Conservation (phyloP, 108 stramenopile species). For the Fistulifera pelliculosa region DNA sequence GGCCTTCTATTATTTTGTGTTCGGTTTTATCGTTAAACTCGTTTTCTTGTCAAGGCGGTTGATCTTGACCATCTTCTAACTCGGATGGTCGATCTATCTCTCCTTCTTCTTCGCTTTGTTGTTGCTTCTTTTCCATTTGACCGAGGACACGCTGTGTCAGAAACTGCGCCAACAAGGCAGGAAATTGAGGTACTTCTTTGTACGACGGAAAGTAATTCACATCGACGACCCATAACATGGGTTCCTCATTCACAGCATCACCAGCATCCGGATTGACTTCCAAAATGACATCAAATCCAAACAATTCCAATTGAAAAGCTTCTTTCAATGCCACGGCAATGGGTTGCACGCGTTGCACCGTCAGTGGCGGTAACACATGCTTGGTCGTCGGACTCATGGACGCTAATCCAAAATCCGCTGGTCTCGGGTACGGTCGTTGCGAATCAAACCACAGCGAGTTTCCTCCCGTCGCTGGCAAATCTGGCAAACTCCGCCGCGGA, state of each 20-base stretch:
- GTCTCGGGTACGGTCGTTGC: constrained; percentile 74
- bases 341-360: constrained; percentile 55
- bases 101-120: background rate
- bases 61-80: too few relatives aligned
- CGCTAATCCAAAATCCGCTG: constrained; percentile 60
- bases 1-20: too few relatives aligned
- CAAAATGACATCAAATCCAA: constrained; percentile 81
- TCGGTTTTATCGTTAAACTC: too few relatives aligned
- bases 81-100: background rate
- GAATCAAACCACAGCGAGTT: constrained; percentile 62
- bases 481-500: constrained; percentile 57
- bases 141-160: constrained; percentile 55
- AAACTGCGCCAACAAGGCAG: constrained; percentile 66
- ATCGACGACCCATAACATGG: constrained; percentile 46
- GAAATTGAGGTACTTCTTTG: constrained; percentile 81
- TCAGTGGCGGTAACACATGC: constrained; percentile 2
- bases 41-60: too few relatives aligned
- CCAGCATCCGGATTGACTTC: constrained; percentile 9
- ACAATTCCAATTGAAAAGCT: constrained; percentile 75
- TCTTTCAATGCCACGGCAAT: constrained; percentile 52
- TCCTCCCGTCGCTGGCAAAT: constrained; percentile 40
- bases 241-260: constrained; percentile 3
- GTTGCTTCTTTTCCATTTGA: background rate
- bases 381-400: background rate
- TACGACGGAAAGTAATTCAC: constrained; percentile 89